Evolutionary conservation across 140 eudicot genomes (phyloP), one percentile per base, ranked within the genome.

Genomic region (Oenanthe javanica): DNA sequence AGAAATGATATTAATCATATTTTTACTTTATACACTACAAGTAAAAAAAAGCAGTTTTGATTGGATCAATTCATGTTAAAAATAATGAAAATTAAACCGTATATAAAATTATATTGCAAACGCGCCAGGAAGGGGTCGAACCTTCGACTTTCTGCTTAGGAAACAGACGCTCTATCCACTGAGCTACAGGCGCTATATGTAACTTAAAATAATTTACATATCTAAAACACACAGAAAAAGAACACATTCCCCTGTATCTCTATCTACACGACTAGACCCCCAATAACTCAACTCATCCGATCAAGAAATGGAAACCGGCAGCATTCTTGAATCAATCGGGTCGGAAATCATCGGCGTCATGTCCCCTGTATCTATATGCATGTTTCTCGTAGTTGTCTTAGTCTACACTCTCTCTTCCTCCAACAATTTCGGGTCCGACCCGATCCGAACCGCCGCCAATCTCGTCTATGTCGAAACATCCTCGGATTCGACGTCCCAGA

Each of bases 141-240:
- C 98, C 96, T 91, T 87, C 98, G 91, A 89, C 98, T 88, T 91
- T 93, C 98, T 88, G 96, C 97, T 91, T 93, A 93, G 97, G 97
- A 88, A 93, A 93, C 92, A 91, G 94, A 91, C 97, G 96, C 93
- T 90, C 97, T 90, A 91, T 93, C 98, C 97, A 91, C 98, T 93
- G 97, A 93, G 94, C 96, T 93, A 93, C 98, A 93, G 92, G 94
- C 92, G 92, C 97, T 0, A 1, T 2, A 50, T 50, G 54, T 2
- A 0, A 31, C 31, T 31, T 31, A 31, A 31, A 31, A 31, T 31
- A 31, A 31, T 31, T 31, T 31, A 31, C 31, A 31, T 31, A 31
- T 31, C 31, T 31, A 31, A 31, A 31, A 31, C 31, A 0, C 0
- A 31, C 31, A 31, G 31, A 31, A 31, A 31, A 31, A 31, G 31